Percentiles rank a stretch among this genome's conserved stretches.
Evolutionary conservation across 352 stramenopile species (phyloP).

Genomic region (Elongisporangium prolatum): DNA sequence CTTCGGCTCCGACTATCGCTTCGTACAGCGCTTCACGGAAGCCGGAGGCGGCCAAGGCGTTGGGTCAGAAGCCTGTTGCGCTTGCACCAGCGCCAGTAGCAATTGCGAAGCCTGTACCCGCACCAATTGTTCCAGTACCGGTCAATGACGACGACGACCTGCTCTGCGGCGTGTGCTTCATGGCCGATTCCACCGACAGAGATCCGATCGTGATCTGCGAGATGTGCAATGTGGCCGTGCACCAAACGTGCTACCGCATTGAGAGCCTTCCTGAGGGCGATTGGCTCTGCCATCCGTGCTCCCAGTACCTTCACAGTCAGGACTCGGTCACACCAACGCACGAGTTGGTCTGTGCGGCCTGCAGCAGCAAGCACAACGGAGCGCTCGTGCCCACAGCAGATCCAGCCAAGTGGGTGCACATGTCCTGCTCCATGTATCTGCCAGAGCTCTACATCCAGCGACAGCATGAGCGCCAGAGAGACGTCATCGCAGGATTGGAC

Average conservation of each 20-base stretch:
- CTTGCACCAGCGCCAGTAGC: neutral
- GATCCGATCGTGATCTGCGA: conserved; percentile 83
- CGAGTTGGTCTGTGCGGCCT: conserved; percentile 51
- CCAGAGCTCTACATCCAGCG: conserved; percentile 54
- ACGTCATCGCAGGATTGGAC: conserved; percentile 21
- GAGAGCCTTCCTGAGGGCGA: conserved; percentile 57
- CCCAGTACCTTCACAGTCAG: conserved; percentile 34
- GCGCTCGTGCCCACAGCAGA: conserved; percentile 43
- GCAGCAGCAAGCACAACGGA: conserved; percentile 34
- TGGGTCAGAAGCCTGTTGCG: neutral
- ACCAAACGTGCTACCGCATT: conserved; percentile 81
- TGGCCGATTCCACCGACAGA: conserved; percentile 56
- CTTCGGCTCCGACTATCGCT: neutral
- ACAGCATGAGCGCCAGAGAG: conserved; percentile 2
- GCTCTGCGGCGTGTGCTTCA: conserved; percentile 58
- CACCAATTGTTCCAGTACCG: neutral
- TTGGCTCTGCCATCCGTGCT: conserved; percentile 76
- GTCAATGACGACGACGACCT: conserved; percentile 38
- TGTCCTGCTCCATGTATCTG: conserved; percentile 78
- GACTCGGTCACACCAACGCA: conserved; percentile 47
- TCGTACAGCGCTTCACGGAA: neutral
- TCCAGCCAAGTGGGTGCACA: conserved; percentile 52
- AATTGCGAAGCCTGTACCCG: neutral
- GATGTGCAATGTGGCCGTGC: conserved; percentile 59
- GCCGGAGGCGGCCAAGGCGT: neutral